Evolutionary conservation across 129 eudicot genomes (phyloP).

Genomic region (Calendula officinalis): DNA sequence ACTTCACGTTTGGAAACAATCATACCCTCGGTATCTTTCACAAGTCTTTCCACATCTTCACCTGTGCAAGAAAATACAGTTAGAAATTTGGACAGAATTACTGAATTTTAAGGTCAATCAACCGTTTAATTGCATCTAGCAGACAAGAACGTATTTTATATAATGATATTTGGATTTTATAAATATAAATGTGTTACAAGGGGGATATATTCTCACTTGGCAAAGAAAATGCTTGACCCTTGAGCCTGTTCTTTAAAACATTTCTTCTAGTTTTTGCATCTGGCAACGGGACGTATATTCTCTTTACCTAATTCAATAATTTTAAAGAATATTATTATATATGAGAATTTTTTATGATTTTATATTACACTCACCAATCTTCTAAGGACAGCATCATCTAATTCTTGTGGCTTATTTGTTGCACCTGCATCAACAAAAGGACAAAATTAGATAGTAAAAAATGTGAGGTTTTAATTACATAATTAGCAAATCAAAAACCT

Average conservation of each 20-base stretch:
- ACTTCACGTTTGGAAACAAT: not conserved
- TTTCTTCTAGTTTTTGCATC: slow-evolving; percentile 67
- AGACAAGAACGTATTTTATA: not conserved
- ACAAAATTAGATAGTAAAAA: not conserved
- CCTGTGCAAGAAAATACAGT: slow-evolving; percentile 47
- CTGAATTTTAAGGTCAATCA: not conserved
- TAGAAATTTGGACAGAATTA: slow-evolving; percentile 6
- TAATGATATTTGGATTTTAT: not conserved
- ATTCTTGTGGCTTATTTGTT: slow-evolving; percentile 96
- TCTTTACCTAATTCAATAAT: slow-evolving; percentile 70
- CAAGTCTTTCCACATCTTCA: slow-evolving; percentile 85
- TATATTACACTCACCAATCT: slow-evolving; percentile 92
- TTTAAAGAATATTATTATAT: slow-evolving; percentile 2
- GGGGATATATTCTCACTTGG: slow-evolving; percentile 55
- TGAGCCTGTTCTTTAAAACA: slow-evolving; percentile 80
- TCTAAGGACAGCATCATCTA: slow-evolving; percentile 97
- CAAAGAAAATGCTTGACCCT: slow-evolving; percentile 89
- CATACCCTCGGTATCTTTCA: slow-evolving; percentile 82
- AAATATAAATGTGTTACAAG: not conserved
- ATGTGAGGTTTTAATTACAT: not conserved
- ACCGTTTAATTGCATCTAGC: not conserved
- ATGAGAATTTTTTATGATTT: too few species aligned
- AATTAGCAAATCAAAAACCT: not conserved
- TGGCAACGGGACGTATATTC: slow-evolving; percentile 94
- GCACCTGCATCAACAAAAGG: slow-evolving; percentile 82